Conservation (phyloP, 192 early-diverging fungal species). For the Coemansia sp. region DNA sequence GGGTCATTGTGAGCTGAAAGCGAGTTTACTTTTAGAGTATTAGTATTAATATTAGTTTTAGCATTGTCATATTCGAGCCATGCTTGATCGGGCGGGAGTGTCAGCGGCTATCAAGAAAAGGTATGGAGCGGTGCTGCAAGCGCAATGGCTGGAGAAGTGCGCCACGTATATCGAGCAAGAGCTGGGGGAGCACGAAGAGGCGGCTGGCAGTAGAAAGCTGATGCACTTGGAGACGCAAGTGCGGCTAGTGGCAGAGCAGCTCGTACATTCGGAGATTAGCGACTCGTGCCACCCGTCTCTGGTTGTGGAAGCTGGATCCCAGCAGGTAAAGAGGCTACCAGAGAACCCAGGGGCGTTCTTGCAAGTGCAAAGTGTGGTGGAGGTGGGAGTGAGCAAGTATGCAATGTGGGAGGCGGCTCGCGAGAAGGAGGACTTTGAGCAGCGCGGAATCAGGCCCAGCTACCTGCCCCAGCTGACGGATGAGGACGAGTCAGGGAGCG, state of each 20-base stretch:
- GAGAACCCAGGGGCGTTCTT: slow-evolving; percentile 27
- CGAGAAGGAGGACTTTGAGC: slow-evolving; percentile 53
- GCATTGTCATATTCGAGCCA: neutral
- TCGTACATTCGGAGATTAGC: slow-evolving; percentile 47
- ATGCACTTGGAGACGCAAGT: slow-evolving; percentile 36
- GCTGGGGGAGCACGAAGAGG: slow-evolving; percentile 1
- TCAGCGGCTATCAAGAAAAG: slow-evolving; percentile 20
- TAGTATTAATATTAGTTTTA: neutral
- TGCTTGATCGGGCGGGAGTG: slow-evolving; percentile 40
- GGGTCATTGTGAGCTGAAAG: neutral
- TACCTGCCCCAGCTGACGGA: slow-evolving; percentile 27
- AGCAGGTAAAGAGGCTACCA: slow-evolving; percentile 14
- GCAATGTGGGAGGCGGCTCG: slow-evolving; percentile 51
- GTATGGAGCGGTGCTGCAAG: slow-evolving; percentile 28
- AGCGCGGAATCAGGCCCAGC: slow-evolving; percentile 49
- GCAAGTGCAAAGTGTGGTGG: slow-evolving; percentile 50
- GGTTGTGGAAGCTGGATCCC: neutral
- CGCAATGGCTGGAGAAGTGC: slow-evolving; percentile 45
- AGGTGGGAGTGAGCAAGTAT: slow-evolving; percentile 50
- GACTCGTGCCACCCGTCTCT: slow-evolving; percentile 41
- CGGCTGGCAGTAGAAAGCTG: neutral
- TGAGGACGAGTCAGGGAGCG: slow-evolving; percentile 15
- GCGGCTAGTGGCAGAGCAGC: slow-evolving; percentile 46
- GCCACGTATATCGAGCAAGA: slow-evolving; percentile 35
- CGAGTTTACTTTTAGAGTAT: neutral